Evolutionary conservation across 2,329 filamentous ascomycete species (phyloP).

Genomic region (Aspergillus sp.): DNA sequence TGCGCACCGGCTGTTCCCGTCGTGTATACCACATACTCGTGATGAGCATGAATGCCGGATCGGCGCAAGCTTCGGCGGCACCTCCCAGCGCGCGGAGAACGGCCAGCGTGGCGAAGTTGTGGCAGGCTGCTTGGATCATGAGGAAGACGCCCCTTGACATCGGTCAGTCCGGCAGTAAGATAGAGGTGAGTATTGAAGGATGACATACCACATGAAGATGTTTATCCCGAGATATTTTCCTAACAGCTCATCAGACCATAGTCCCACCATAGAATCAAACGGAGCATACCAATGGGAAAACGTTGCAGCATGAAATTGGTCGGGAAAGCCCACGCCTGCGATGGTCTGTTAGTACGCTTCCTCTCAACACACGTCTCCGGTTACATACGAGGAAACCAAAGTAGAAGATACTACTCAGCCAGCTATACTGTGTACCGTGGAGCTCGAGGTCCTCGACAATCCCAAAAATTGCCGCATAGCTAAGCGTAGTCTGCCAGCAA

Average conservation of each 20-base stretch:
- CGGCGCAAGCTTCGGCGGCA: slow-evolving; percentile 56
- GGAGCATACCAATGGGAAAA: slow-evolving; percentile 46
- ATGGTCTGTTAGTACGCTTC: background rate
- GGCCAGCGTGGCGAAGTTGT: slow-evolving; percentile 56
- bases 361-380: background rate
- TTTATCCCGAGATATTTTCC: slow-evolving; percentile 56
- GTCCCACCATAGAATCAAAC: too few species aligned
- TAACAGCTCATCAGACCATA: slow-evolving; percentile 8
- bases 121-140: slow-evolving; percentile 54
- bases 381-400: slow-evolving; percentile 48
- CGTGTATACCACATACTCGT: slow-evolving; percentile 67
- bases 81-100: slow-evolving; percentile 58
- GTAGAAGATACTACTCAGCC: slow-evolving; percentile 57
- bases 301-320: slow-evolving; percentile 55
- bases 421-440: slow-evolving; percentile 58
- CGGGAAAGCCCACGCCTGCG: slow-evolving; percentile 50
- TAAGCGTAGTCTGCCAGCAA: slow-evolving; percentile 51
- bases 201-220: slow-evolving; percentile 54
- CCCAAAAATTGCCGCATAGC: slow-evolving; percentile 65
- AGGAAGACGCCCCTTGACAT: slow-evolving; percentile 45
- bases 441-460: slow-evolving; percentile 59
- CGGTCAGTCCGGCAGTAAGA: background rate
- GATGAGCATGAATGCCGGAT: slow-evolving; percentile 63
- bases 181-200: too few species aligned
- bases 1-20: slow-evolving; percentile 60